Percentiles rank a stretch among this genome's conserved stretches.
Evolutionary conservation across 371 early-diverging fungal genomes (phyloP).

Genomic region (Mortierella sp.): DNA sequence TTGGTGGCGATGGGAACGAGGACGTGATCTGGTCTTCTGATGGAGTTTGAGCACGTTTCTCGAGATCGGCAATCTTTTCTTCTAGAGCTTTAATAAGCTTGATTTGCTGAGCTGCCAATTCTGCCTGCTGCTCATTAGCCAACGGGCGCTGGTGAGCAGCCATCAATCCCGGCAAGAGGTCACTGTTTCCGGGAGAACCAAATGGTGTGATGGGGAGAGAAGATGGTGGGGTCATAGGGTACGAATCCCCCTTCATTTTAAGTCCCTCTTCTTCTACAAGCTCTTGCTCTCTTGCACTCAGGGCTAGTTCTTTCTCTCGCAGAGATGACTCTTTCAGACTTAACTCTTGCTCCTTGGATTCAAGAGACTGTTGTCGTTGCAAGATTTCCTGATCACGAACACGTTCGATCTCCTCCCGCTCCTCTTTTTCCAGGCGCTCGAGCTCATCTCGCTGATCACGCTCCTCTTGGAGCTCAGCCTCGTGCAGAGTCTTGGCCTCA

Average conservation of each 20-base stretch:
- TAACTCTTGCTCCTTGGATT: constrained; percentile 40
- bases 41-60: constrained; percentile 28
- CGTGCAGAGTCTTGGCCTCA: constrained; percentile 20
- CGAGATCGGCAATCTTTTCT: constrained; percentile 49
- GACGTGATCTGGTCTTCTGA: constrained; percentile 13
- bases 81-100: constrained; percentile 43
- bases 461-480: constrained; percentile 26
- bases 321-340: constrained; percentile 26
- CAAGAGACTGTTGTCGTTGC: constrained; percentile 17
- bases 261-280: constrained; percentile 21
- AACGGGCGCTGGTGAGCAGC: constrained; percentile 25
- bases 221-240: constrained; percentile 38
- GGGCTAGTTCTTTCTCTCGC: constrained; percentile 14
- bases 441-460: constrained; percentile 31
- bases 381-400: constrained; percentile 22
- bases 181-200: constrained; percentile 42
- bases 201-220: constrained; percentile 44
- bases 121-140: constrained; percentile 15
- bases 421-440: constrained; percentile 29
- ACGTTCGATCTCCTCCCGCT: constrained; percentile 29
- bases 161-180: constrained; percentile 30
- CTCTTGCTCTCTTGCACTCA: constrained; percentile 26
- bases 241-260: constrained; percentile 13
- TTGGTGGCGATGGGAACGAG: constrained; percentile 40
- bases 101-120: constrained; percentile 32